Conservation (phyloP, 768 basidiomycete genomes). For the Asterophora lycoperdoides region DNA sequence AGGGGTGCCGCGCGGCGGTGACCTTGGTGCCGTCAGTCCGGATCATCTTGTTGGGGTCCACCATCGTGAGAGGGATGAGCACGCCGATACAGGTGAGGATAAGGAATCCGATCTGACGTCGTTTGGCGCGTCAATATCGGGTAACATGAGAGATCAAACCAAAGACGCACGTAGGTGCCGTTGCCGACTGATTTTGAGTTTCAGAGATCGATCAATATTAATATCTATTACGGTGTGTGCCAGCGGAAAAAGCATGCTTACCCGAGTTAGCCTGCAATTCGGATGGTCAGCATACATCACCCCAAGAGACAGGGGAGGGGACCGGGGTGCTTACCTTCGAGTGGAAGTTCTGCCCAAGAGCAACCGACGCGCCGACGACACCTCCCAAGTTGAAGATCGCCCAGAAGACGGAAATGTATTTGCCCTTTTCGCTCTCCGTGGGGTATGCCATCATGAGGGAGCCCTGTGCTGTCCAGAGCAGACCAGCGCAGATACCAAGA, state of each 20-base stretch:
- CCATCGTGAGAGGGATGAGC: conserved; percentile 63
- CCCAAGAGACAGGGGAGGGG: not conserved
- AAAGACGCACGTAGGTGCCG: conserved; percentile 63
- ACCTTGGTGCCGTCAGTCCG: conserved; percentile 74
- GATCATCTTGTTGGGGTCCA: conserved; percentile 65
- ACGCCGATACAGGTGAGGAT: conserved; percentile 69
- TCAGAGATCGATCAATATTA: not conserved
- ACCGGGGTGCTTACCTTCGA: conserved; percentile 41
- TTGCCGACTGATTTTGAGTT: conserved; percentile 51
- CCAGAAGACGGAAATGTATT: conserved; percentile 80
- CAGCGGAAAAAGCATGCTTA: conserved; percentile 17
- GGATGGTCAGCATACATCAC: conserved; percentile 18
- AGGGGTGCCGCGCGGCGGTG: conserved; percentile 56
- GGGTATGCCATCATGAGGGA: conserved; percentile 81
- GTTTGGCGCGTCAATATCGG: not conserved
- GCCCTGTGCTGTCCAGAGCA: conserved; percentile 83
- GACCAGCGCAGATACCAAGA: conserved; percentile 65
- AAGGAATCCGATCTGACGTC: conserved; percentile 69
- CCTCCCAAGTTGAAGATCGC: conserved; percentile 78
- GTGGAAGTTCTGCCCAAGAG: conserved; percentile 66
- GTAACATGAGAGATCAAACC: not conserved
- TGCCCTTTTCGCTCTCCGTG: conserved; percentile 75
- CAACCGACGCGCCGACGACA: conserved; percentile 74
- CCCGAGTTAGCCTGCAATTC: conserved; percentile 35
- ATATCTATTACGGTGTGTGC: not conserved